Conservation (phyloP, 2,329 filamentous ascomycete genomes). For the Aspergillus pseudotamarii region DNA sequence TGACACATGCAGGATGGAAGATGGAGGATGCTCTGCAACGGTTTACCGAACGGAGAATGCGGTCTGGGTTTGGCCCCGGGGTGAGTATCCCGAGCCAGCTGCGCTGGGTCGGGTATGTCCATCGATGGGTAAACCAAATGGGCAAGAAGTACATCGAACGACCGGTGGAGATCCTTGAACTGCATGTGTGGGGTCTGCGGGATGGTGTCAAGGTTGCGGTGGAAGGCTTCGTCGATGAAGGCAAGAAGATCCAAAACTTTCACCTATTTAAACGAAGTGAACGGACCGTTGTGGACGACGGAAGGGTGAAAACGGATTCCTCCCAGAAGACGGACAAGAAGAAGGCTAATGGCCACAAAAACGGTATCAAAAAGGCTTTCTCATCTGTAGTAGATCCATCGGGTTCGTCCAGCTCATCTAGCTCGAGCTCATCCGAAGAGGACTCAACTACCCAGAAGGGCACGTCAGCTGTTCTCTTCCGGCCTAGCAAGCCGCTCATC, state of each 20-base stretch:
- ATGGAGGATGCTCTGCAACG: slow-evolving; percentile 64
- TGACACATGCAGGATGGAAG: slow-evolving; percentile 78
- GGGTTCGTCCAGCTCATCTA: not conserved
- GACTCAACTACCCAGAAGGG: slow-evolving; percentile 51
- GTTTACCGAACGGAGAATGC: slow-evolving; percentile 85
- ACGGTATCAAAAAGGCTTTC: slow-evolving; percentile 4
- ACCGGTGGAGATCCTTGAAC: slow-evolving; percentile 79
- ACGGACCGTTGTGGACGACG: slow-evolving; percentile 55
- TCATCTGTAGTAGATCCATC: slow-evolving; percentile 15
- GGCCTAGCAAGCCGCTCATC: slow-evolving; percentile 67
- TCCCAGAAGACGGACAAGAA: slow-evolving; percentile 44
- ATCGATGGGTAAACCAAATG: slow-evolving; percentile 73
- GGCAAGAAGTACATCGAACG: slow-evolving; percentile 81
- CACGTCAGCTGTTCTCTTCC: slow-evolving; percentile 76
- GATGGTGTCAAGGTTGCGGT: slow-evolving; percentile 86
- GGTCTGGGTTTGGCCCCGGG: slow-evolving; percentile 82
- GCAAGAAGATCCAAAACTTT: slow-evolving; percentile 79
- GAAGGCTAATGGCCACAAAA: slow-evolving; percentile 2
- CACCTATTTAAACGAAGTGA: slow-evolving; percentile 78
- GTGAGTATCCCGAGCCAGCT: slow-evolving; percentile 93
- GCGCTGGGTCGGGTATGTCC: slow-evolving; percentile 84
- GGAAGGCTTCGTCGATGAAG: slow-evolving; percentile 85
- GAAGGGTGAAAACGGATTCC: slow-evolving; percentile 53
- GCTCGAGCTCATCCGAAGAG: slow-evolving; percentile 10
- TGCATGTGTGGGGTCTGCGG: slow-evolving; percentile 86